phyloP scores from a whole-genome alignment of 352 stramenopile species.

The Globisporangium cederbergense region DNA sequence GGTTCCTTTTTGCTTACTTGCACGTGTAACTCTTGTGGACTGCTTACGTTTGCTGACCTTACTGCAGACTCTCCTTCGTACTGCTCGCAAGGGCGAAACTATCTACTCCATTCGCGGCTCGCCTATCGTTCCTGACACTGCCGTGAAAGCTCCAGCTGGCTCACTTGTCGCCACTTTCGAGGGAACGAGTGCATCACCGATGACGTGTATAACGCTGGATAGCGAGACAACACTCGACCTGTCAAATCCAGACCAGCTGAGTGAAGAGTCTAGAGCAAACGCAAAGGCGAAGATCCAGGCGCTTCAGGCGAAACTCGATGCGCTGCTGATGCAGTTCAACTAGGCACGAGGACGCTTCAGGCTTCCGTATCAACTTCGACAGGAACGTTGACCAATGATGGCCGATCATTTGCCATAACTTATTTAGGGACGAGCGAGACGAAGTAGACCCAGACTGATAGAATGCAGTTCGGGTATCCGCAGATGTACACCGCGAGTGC shows the following conservation, averaged over 20 bases:
- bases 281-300: conserved; percentile 61
- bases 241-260: conserved; percentile 59
- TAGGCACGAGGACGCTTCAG: conserved; percentile 4
- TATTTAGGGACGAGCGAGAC: conserved; percentile 50
- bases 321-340: conserved; percentile 61
- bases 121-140: conserved; percentile 55
- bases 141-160: conserved; percentile 45
- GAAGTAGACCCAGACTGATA: conserved; percentile 93
- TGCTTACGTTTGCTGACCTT: background rate
- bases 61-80: conserved; percentile 48
- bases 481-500: conserved; percentile 85
- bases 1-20: background rate
- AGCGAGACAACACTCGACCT: conserved; percentile 58
- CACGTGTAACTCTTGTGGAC: background rate
- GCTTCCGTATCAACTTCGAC: too few relatives aligned
- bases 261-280: conserved; percentile 47
- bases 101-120: conserved; percentile 70
- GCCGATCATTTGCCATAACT: conserved; percentile 2
- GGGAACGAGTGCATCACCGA: conserved; percentile 31
- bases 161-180: conserved; percentile 68
- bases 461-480: conserved; percentile 80
- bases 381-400: background rate
- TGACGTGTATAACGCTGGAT: conserved; percentile 57
- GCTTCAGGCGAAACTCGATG: conserved; percentile 66
- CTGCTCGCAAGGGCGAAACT: conserved; percentile 68